These are phyloP conservation scores for Debaryomycetaceae sp. DNA, from an alignment of 1,139 yeast genomes.

Conservation along the genomic window DNA sequence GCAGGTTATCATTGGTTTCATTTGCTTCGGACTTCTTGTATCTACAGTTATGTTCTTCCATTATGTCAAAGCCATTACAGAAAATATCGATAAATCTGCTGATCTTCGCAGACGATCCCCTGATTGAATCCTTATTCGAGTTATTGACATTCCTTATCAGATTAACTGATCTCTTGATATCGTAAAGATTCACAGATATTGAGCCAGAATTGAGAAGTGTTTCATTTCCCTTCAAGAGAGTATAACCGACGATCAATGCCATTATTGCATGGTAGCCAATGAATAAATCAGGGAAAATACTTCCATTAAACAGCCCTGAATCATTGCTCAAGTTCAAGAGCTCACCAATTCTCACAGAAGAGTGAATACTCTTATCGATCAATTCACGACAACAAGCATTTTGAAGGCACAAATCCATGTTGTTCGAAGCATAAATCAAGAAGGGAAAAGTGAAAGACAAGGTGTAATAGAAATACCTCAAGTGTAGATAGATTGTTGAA, in stretches of 20 bases:
- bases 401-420: not conserved
- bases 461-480: constrained; percentile 7
- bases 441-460: constrained; percentile 8
- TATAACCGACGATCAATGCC: constrained; percentile 7
- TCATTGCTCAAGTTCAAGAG: constrained; percentile 2
- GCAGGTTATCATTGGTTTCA: not conserved
- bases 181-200: not conserved
- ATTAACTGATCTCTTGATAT: constrained; percentile 3
- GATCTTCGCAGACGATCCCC: constrained; percentile 7
- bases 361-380: constrained; percentile 1
- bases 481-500: constrained; percentile 4
- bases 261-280: constrained; percentile 8
- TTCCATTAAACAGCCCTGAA: constrained; percentile 6
- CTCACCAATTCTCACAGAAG: constrained; percentile 3
- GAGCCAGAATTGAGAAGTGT: not conserved
- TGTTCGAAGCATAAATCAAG: constrained; percentile 2
- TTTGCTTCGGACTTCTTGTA: not conserved
- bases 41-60: constrained; percentile 1
- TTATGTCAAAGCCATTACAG: constrained; percentile 8
- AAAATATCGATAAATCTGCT: constrained; percentile 7
- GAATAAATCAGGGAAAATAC: constrained; percentile 8
- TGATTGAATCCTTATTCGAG: constrained; percentile 1
- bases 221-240: constrained; percentile 1
- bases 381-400: not conserved
- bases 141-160: constrained; percentile 2